Percentiles rank a stretch among this genome's conserved stretches.
These are phyloP conservation scores for Gossypium herbaceum DNA, from an alignment of 345 rosid species.

Conservation along the genomic window DNA sequence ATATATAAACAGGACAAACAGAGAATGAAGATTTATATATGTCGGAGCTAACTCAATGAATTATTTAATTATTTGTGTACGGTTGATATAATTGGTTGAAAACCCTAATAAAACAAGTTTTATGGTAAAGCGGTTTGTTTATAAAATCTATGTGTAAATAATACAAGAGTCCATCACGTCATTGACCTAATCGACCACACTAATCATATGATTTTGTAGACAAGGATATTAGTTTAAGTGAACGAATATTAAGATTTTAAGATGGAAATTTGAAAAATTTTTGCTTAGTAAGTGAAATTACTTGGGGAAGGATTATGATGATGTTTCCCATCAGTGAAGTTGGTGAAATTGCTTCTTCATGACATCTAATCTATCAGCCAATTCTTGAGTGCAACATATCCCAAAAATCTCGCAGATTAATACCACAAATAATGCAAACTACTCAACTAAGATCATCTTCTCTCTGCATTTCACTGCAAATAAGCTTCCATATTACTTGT, in stretches of 20 bases:
- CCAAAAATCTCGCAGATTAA: constrained; percentile 31
- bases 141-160: no score
- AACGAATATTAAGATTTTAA: no score
- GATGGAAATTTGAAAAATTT: no score
- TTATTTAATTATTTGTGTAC: not conserved
- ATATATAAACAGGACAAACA: no score
- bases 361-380: not conserved
- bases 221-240: not conserved
- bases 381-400: constrained; percentile 22
- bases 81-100: constrained; percentile 22
- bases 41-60: not conserved
- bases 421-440: constrained; percentile 6
- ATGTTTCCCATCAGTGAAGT: constrained; percentile 12
- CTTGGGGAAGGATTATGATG: not conserved
- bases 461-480: not conserved
- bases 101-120: constrained; percentile 20
- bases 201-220: not conserved
- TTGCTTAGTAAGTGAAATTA: no score
- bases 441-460: not conserved
- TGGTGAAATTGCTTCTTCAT: constrained; percentile 2
- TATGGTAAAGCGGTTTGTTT: not conserved
- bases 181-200: not conserved
- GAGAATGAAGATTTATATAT: no score
- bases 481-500: no score
- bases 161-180: not conserved